Evolutionary conservation across 2,329 filamentous ascomycete genomes (phyloP).

Genomic region (Paraphaeosphaeria sporulosa): DNA sequence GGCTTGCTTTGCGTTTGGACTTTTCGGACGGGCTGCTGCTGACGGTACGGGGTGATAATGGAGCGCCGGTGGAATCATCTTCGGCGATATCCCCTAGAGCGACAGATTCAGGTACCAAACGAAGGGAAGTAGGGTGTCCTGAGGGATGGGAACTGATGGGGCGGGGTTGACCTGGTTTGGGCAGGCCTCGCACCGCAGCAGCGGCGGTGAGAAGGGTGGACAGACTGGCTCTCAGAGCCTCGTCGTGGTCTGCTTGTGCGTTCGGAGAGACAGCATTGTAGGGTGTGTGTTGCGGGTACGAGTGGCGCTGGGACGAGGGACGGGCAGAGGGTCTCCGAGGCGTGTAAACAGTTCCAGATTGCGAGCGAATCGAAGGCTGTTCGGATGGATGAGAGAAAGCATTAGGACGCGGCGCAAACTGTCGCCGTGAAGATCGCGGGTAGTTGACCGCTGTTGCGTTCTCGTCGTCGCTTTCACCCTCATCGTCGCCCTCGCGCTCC

Average conservation of each 20-base stretch:
- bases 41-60: constrained; percentile 32
- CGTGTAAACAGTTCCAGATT: constrained; percentile 58
- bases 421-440: constrained; percentile 58
- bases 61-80: constrained; percentile 29
- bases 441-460: constrained; percentile 82
- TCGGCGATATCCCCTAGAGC: constrained; percentile 55
- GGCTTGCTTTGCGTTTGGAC: constrained; percentile 55
- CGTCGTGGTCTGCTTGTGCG: constrained; percentile 88
- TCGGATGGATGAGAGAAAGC: constrained; percentile 85
- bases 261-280: constrained; percentile 76
- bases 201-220: constrained; percentile 95
- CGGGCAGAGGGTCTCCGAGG: constrained; percentile 45
- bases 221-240: constrained; percentile 88
- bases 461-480: constrained; percentile 71
- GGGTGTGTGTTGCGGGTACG: constrained; percentile 60
- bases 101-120: constrained; percentile 68
- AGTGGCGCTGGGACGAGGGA: constrained; percentile 49
- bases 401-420: constrained; percentile 88
- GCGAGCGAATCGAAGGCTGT: constrained; percentile 45
- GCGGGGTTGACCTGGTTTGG: constrained; percentile 63
- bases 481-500: constrained; percentile 46
- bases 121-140: constrained; percentile 60
- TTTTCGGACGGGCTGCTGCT: constrained; percentile 47
- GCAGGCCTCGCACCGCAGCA: constrained; percentile 82
- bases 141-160: constrained; percentile 44